Base-by-base conservation (phyloP, 2,329 filamentous ascomycete genomes). In the Fusarium irregulare region DNA sequence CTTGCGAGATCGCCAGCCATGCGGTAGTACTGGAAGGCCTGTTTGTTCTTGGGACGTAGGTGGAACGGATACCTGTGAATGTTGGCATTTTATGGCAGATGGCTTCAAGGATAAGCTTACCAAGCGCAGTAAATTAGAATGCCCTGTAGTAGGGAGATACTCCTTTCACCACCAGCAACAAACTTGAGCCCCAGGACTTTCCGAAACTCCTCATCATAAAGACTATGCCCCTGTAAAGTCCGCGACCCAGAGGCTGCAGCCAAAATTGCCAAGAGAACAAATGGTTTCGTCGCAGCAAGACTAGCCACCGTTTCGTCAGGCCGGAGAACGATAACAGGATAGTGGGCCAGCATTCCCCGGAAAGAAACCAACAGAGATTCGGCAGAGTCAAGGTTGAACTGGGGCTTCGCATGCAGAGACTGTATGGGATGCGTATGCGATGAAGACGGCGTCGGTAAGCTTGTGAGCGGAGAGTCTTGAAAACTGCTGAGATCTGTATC, bases 191-290 rank as follows among this genome's bases (percentile, higher is more conserved):
- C 86, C n/a, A 88, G 70, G 0, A 87, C 81, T 71, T 87, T 88
- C 30, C 86, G 80, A 53, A 89, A 86, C 76, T 89, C 87, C 50
- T 85, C 83, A 28, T 89, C 87, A 46, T 89, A 87, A 4, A 86
- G 78, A 16, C 77, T 82, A 58, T 88, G 85, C 0, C 86, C 83
- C 67, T 86, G 84, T 23, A 85, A 72, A n/a, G 83, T 83, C 13
- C 74, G 79, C 30, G 83, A 82, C 3, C 81, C 83, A 34, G 85
- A 85, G 6, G 84, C 83, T 2, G 84, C 82, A 3, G 86, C 83
- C 2, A 89, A 76, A 20, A 89, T 83, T 4, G 87, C 83, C 14
- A 89, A 75, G 37, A 89, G 74, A 20, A 89, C 77, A 70, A 89
- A 88, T 0, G 87, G 87, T 27, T 80, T 79, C 3, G 81, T 77